Base-by-base conservation (phyloP, 225 moss, liverwort and hornwort genomes). In the Takakia lepidozioides region DNA sequence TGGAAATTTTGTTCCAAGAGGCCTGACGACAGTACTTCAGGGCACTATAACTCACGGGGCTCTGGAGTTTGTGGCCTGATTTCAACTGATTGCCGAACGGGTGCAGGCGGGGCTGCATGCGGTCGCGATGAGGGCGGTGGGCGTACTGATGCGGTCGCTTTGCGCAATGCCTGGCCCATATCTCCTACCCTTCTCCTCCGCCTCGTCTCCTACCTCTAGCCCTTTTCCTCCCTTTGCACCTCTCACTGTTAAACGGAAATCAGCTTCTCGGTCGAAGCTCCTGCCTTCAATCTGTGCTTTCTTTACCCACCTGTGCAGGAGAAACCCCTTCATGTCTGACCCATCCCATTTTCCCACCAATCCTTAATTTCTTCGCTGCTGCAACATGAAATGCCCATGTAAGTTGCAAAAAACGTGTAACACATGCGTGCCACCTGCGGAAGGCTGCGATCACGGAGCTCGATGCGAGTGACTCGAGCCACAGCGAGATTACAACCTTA, bases 131-230 rank as follows among this genome's bases (percentile, higher is more conserved):
- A 6, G 1, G 46, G 66, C 34, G 49, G 28, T 46, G 59, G 52
- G 34, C 67, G 29, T 8, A 57, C 48, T 19, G 54, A 49, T 2
- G 56, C 17, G 19, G 59, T 64, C 61, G 84, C 22, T 56, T 70
- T 91, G 40, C 73, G 83, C 22, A 73, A 21, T 34, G 71, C 62
- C 61, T 81, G 86, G 54, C 86, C 83, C 91, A 91, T 91, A 51
- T 41, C 9, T 32, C 11, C 32, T 6, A 46, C n/a, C 46, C 2
- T 14, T 46, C 21, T 46, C 30, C 10, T 32, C 30, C 10, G 5
- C 30, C 10, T 32, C 30, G 7, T 32, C 32, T 32, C 11, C 32
- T 32, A 6, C 32, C 11, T 32, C 32, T 32, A 7, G 7, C 32
- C 8, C 32, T 32, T 11, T 7, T 32, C 32, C 11, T 32, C 8